Evolutionary conservation across 1,284 basidiomycete species (phyloP).

Genomic region (Violaceomyces palustris): DNA sequence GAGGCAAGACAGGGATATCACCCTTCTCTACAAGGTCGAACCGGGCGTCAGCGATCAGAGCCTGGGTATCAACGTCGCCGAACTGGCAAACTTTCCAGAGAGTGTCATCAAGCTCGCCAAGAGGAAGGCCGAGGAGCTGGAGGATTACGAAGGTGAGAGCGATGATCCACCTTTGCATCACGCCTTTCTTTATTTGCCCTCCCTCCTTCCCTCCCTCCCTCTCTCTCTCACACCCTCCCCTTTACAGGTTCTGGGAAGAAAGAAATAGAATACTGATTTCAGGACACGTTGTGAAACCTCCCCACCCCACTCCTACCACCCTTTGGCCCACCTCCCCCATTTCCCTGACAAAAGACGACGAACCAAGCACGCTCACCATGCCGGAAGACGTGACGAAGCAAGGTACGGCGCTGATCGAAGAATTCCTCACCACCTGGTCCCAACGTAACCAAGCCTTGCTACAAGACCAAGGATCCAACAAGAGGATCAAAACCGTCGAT

Average conservation of each 20-base stretch:
- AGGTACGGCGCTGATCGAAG: constrained; percentile 74
- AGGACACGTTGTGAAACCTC: too few relatives aligned
- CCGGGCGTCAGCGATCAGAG: constrained; percentile 71
- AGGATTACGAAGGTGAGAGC: constrained; percentile 72
- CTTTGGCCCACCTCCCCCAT: too few relatives aligned
- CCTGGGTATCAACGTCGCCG: constrained; percentile 96
- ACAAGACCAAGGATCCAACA: not conserved
- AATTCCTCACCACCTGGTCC: constrained; percentile 73
- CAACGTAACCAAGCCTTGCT: constrained; percentile 11
- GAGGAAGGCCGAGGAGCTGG: constrained; percentile 89
- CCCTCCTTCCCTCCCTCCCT: too few relatives aligned
- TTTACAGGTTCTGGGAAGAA: too few relatives aligned
- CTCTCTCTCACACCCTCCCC: too few relatives aligned
- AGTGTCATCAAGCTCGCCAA: constrained; percentile 89
- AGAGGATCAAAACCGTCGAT: constrained; percentile 35
- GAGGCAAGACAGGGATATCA: constrained; percentile 61
- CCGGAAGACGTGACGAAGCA: constrained; percentile 64
- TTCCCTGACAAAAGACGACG: constrained; percentile 6
- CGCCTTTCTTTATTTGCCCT: too few relatives aligned
- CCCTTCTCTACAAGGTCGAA: constrained; percentile 89
- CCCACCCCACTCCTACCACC: too few relatives aligned
- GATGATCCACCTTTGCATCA: too few relatives aligned
- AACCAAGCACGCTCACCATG: constrained; percentile 6
- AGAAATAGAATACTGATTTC: too few relatives aligned
- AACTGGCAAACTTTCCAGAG: constrained; percentile 92